Base-by-base conservation (phyloP, 345 rosid species). In the Eucalyptus sp. region DNA sequence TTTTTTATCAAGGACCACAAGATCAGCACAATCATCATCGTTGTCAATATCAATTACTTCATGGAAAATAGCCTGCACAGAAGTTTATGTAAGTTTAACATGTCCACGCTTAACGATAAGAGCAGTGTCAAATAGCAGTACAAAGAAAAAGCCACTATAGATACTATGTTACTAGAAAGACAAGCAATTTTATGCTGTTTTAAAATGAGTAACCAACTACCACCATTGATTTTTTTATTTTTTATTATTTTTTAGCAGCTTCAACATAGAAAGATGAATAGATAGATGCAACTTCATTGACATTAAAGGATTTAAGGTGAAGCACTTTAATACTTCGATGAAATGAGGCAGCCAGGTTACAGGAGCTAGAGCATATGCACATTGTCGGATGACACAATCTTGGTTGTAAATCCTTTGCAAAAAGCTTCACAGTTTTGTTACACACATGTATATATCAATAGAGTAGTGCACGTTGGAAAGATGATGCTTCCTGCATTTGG, bases 1-100 rank as follows among this genome's bases (percentile, higher is more conserved):
- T 88, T 83, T 91, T 89, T 86, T 88, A 88, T 89, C 94, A 89
- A 89, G 37, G 85, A 91, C 88, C 87, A 90, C 89, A 60, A 90
- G 85, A 90, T 95, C 94, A 90, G 85, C 86, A 79, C 89, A 79
- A 87, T 90, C 93, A 48, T 94, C 97, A 89, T 94, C 93, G 46
- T 92, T 89, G 79, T 95, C 97, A 88, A 92, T 90, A 90, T 94
- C 95, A 92, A 94, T 95, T n/a, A 93, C 94, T 92, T 95, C 94
- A 85, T 86, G 91, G 68, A 87, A 83, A 33, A 33, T 33, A 33
- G 37, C 37, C 37, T 33, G 37, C 37, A 33, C 37, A 33, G 37
- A 33, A 33, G 37, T 33, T 33, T 33, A 33, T 33, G 37, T 3
- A 33, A 33, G 37, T 33, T 33, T 33, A 33, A 33, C 37, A 33